These are phyloP conservation scores for Talaromyces marneffei DNA, from an alignment of 2,329 filamentous ascomycete species.

Conservation along the genomic window DNA sequence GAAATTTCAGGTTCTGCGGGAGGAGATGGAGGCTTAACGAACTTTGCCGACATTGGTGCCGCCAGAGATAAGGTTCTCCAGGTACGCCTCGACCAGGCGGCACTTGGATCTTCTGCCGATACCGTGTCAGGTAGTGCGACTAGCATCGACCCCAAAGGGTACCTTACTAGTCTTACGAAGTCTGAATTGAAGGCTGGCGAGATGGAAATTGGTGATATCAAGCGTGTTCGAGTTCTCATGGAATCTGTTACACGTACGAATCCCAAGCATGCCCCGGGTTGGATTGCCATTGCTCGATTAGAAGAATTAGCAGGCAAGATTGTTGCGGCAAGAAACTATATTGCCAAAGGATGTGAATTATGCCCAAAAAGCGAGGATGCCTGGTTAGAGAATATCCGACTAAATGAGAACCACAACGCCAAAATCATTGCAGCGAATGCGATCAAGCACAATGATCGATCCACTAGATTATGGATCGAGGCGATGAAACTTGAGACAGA, in stretches of 20 bases:
- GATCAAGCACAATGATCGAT: constrained; percentile 84
- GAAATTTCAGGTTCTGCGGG: constrained; percentile 43
- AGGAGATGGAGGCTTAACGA: constrained; percentile 84
- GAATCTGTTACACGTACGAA: constrained; percentile 98
- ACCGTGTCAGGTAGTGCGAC: constrained; percentile 73
- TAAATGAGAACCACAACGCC: constrained; percentile 88
- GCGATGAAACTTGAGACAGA: constrained; percentile 90
- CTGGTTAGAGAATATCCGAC: constrained; percentile 91
- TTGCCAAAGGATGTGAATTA: constrained; percentile 79
- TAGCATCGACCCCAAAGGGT: constrained; percentile 90
- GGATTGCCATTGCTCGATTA: constrained; percentile 87
- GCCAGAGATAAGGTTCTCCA: constrained; percentile 93
- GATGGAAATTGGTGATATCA: constrained; percentile 86
- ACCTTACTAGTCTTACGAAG: constrained; percentile 84
- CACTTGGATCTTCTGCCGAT: constrained; percentile 63
- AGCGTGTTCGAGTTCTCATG: constrained; percentile 83
- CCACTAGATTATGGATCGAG: constrained; percentile 86
- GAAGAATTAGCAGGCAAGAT: constrained; percentile 91
- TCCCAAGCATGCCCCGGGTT: constrained; percentile 86
- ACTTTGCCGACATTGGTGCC: constrained; percentile 95
- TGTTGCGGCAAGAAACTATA: constrained; percentile 80
- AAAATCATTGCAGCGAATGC: constrained; percentile 93
- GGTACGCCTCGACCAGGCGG: constrained; percentile 87
- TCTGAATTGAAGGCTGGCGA: constrained; percentile 73
- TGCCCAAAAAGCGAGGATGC: constrained; percentile 92